These are phyloP conservation scores for Astrothelium subdiscretum DNA, from an alignment of 495 filamentous ascomycete species.

Conservation along the genomic window DNA sequence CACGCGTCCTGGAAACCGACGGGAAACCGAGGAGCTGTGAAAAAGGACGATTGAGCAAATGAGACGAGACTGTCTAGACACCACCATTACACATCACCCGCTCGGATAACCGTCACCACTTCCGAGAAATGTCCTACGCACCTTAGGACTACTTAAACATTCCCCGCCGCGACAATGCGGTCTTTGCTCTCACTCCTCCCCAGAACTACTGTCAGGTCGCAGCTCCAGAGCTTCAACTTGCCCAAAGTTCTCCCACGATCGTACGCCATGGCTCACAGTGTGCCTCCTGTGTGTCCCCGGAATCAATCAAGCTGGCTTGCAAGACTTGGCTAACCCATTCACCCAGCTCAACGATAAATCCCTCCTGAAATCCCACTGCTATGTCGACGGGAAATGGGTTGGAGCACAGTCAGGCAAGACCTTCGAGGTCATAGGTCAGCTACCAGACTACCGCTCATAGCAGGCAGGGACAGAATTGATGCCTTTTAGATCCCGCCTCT, in stretches of 20 bases:
- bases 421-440: slow-evolving; percentile 30
- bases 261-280: slow-evolving; percentile 25
- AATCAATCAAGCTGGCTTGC: not conserved
- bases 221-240: slow-evolving; percentile 18
- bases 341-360: slow-evolving; percentile 30
- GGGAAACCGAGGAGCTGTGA: not conserved
- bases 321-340: no score
- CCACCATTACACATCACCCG: not conserved
- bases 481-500: slow-evolving; percentile 58
- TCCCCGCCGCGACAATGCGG: slow-evolving; percentile 9
- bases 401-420: slow-evolving; percentile 33
- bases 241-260: slow-evolving; percentile 18
- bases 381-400: slow-evolving; percentile 35
- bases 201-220: slow-evolving; percentile 16
- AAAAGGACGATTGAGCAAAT: not conserved
- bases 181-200: slow-evolving; percentile 13
- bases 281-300: slow-evolving; percentile 19
- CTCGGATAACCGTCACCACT: not conserved
- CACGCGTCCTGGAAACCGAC: not conserved
- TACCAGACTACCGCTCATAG: not conserved
- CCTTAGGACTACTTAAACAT: not conserved
- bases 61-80: not conserved
- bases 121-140: not conserved
- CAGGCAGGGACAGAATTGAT: not conserved
- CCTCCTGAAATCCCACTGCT: slow-evolving; percentile 29